Evolutionary conservation across 495 filamentous ascomycete species (phyloP).

Genomic region (Delitschia confertaspora): DNA sequence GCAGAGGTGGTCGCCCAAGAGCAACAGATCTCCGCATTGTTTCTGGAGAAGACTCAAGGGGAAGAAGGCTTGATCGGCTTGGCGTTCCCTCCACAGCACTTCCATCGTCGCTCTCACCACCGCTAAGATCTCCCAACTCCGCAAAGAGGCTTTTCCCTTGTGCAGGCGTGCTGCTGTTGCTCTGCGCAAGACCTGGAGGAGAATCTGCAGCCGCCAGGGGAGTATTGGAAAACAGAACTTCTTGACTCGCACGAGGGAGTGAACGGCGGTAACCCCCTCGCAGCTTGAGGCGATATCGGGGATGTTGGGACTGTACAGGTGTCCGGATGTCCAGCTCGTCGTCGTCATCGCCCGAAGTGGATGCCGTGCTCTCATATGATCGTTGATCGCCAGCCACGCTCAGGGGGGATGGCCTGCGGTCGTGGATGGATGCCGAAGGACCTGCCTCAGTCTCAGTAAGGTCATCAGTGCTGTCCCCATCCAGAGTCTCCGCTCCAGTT

Average conservation of each 20-base stretch:
- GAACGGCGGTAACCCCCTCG: slow-evolving; percentile 40
- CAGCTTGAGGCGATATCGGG: slow-evolving; percentile 60
- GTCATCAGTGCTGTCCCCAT: slow-evolving; percentile 69
- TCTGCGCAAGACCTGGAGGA: slow-evolving; percentile 45
- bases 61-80: slow-evolving; percentile 28
- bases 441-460: slow-evolving; percentile 79
- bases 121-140: slow-evolving; percentile 71
- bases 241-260: slow-evolving; percentile 38
- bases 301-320: slow-evolving; percentile 51
- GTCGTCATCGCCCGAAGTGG: slow-evolving; percentile 74
- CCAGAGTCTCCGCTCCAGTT: slow-evolving; percentile 74
- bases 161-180: slow-evolving; percentile 42
- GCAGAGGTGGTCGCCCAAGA: slow-evolving; percentile 8
- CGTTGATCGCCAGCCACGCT: slow-evolving; percentile 45
- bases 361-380: slow-evolving; percentile 82
- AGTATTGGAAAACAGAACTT: slow-evolving; percentile 40
- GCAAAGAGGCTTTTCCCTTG: slow-evolving; percentile 78
- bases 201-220: slow-evolving; percentile 36
- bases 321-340: slow-evolving; percentile 53
- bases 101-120: slow-evolving; percentile 51
- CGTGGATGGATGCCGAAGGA: slow-evolving; percentile 20
- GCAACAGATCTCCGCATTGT: slow-evolving; percentile 5
- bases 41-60: slow-evolving; percentile 27
- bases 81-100: slow-evolving; percentile 41
- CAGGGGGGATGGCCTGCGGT: slow-evolving; percentile 37